Conservation (phyloP, 345 rosid genomes). For the Eucalyptus marginata region DNA sequence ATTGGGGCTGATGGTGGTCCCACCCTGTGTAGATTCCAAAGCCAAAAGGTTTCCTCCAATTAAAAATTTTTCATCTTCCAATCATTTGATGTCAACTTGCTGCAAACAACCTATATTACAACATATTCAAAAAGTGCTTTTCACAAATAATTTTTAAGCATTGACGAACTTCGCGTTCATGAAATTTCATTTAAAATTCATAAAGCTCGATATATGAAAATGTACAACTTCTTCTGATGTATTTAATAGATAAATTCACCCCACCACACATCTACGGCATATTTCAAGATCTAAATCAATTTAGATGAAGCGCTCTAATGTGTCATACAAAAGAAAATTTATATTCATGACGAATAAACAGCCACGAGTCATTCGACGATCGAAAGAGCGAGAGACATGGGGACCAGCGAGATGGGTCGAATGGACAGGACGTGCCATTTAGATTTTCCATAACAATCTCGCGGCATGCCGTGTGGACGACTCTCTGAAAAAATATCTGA, state of each 20-base stretch:
- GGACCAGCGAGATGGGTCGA: background rate
- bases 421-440: background rate
- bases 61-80: background rate
- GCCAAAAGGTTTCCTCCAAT: background rate
- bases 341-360: background rate
- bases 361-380: background rate
- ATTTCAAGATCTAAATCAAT: background rate
- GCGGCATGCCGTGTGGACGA: background rate
- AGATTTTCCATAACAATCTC: background rate
- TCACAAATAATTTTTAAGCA: background rate
- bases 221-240: accelerated
- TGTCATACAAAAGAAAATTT: background rate
- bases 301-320: background rate
- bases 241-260: background rate
- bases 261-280: background rate
- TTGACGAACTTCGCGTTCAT: accelerated
- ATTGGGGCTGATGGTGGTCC: background rate
- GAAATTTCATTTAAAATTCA: background rate
- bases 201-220: background rate
- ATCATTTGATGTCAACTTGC: background rate
- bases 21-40: background rate
- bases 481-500: background rate
- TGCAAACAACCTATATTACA: background rate
- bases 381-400: background rate
- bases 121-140: background rate